Conservation (phyloP, 2,329 filamentous ascomycete genomes). For the Diaporthe humulicola region DNA sequence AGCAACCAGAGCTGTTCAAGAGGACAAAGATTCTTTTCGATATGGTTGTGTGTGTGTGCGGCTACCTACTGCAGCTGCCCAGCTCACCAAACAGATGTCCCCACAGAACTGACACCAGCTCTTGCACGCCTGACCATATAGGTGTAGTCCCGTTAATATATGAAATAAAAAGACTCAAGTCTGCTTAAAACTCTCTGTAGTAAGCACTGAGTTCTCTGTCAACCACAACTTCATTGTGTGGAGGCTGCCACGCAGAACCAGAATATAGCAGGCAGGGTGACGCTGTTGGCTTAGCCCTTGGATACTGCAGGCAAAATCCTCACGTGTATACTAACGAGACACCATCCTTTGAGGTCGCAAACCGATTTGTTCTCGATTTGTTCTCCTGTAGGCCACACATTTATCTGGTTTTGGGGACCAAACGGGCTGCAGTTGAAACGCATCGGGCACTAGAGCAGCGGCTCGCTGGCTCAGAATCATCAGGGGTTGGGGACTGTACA, state of each 20-base stretch:
- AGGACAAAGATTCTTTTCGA: neutral
- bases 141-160: neutral
- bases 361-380: neutral
- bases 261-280: neutral
- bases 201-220: neutral
- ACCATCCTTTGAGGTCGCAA: neutral
- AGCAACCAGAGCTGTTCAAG: neutral
- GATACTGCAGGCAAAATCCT: neutral
- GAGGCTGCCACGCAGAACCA: neutral
- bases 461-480: neutral
- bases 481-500: neutral
- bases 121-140: neutral
- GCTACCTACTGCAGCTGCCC: constrained; percentile 11
- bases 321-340: neutral
- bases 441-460: neutral
- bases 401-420: neutral
- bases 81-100: neutral
- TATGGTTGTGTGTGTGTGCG: neutral
- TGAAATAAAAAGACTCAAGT: neutral
- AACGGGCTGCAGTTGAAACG: neutral
- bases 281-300: neutral
- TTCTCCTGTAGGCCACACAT: neutral
- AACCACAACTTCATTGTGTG: neutral
- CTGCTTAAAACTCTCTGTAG: neutral
- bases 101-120: no score